phyloP scores from a whole-genome alignment of 2,329 filamentous ascomycete genomes.

The Aspergillus quadrilineatus region DNA sequence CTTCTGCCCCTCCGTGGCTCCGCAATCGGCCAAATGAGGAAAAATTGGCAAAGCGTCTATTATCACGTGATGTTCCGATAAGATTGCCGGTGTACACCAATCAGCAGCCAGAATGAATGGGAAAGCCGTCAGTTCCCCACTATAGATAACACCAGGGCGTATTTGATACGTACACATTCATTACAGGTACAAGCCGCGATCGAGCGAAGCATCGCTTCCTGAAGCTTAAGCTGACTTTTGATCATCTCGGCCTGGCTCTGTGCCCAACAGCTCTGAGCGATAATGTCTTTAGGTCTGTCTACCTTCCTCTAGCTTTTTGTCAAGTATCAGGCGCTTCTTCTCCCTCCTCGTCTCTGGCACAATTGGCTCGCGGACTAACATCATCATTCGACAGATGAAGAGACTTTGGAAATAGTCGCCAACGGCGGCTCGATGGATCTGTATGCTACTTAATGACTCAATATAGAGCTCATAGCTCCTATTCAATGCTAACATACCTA shows the following conservation, averaged over 20 bases:
- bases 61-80: conserved; percentile 25
- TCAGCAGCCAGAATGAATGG: conserved; percentile 8
- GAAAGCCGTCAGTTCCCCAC: conserved; percentile 15
- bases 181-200: background rate
- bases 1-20: conserved; percentile 20
- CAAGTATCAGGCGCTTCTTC: background rate
- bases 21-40: conserved; percentile 12
- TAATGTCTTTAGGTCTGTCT: conserved; percentile 32
- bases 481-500: conserved; percentile 30
- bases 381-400: conserved; percentile 44
- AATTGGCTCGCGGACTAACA: conserved; percentile 5
- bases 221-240: conserved; percentile 12
- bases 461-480: background rate
- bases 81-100: conserved; percentile 20
- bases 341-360: background rate
- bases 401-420: conserved; percentile 56
- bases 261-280: conserved; percentile 14
- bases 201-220: conserved; percentile 3
- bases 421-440: conserved; percentile 59
- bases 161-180: background rate
- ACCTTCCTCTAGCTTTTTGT: background rate
- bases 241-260: conserved; percentile 9
- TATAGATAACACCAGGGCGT: conserved; percentile 7
- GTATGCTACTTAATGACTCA: conserved; percentile 40
- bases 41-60: conserved; percentile 20